Percentiles rank a stretch among this genome's conserved stretches.
phyloP scores from a whole-genome alignment of 192 early-diverging fungal species.

The Gaertneriomyces semiglobifer region DNA sequence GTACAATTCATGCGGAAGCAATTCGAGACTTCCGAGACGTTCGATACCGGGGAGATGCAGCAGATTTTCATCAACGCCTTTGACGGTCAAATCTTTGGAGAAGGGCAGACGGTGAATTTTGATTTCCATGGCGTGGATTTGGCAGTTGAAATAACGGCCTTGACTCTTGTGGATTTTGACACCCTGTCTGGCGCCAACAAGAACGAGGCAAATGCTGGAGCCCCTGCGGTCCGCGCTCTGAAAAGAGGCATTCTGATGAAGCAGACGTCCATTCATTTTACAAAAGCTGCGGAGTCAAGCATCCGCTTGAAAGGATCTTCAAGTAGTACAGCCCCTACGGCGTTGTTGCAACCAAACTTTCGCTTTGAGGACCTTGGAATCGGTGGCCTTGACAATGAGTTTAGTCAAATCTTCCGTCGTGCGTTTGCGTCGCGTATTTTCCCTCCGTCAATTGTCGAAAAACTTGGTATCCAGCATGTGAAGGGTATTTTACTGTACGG shows the following conservation, averaged over 20 bases:
- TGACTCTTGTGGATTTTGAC: slow-evolving; percentile 58
- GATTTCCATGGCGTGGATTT: slow-evolving; percentile 80
- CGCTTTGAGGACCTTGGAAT: slow-evolving; percentile 98
- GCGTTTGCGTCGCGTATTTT: slow-evolving; percentile 98
- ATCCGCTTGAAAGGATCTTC: slow-evolving; percentile 16
- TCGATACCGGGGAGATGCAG: slow-evolving; percentile 30
- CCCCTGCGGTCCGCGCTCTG: slow-evolving; percentile 25
- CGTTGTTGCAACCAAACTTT: slow-evolving; percentile 89
- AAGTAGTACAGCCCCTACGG: slow-evolving; percentile 52
- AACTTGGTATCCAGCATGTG: slow-evolving; percentile 95
- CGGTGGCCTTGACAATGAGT: slow-evolving; percentile 93
- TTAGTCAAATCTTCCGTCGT: slow-evolving; percentile 90
- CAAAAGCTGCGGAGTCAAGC: slow-evolving; percentile 64
- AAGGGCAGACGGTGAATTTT: slow-evolving; percentile 71
- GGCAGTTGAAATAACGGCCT: slow-evolving; percentile 38
- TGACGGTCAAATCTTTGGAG: slow-evolving; percentile 75
- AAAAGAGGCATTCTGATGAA: slow-evolving; percentile 70
- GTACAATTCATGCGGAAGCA: slow-evolving; percentile 17
- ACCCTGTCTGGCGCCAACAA: slow-evolving; percentile 26
- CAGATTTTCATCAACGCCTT: slow-evolving; percentile 51
- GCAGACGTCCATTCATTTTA: slow-evolving; percentile 66
- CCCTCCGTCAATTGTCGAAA: slow-evolving; percentile 86
- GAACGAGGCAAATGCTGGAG: slow-evolving; percentile 7
- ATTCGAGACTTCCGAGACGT: slow-evolving; percentile 11
- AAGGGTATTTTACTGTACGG: slow-evolving; percentile 78